A percentile compares a stretch with the other conserved stretches of the same genome.
These are phyloP conservation scores for Collybiopsis luxurians DNA, from an alignment of 768 basidiomycete genomes.

Conservation along the genomic window DNA sequence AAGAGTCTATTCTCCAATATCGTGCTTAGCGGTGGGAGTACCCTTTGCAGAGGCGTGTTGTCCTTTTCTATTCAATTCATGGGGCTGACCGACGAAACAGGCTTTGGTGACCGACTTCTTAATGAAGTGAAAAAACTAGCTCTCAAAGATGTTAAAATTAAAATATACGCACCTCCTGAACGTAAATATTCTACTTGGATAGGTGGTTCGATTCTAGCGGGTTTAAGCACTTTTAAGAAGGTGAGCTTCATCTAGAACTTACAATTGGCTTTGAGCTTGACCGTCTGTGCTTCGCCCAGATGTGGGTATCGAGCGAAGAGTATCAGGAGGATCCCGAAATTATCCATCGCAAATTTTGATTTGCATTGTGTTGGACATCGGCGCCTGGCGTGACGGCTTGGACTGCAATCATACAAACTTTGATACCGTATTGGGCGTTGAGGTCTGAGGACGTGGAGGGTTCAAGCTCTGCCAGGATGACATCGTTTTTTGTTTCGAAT, in stretches of 20 bases:
- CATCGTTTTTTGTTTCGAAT: neutral
- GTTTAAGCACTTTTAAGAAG: constrained; percentile 97
- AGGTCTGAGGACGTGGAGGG: no score
- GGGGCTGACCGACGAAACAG: constrained; percentile 27
- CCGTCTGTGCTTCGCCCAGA: constrained; percentile 44
- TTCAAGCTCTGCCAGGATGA: no score
- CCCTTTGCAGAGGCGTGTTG: constrained; percentile 81
- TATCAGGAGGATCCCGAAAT: constrained; percentile 99
- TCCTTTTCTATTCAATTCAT: neutral
- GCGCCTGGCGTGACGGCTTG: no score
- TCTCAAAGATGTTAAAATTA: constrained; percentile 95
- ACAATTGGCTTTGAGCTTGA: constrained; percentile 9
- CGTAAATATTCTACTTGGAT: constrained; percentile 98
- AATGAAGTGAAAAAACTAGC: constrained; percentile 97
- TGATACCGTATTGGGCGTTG: no score
- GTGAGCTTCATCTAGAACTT: constrained; percentile 33
- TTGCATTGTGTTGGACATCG: constrained; percentile 45
- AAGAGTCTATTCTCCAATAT: constrained; percentile 96
- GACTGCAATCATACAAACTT: no score
- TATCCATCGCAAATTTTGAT: constrained; percentile 93
- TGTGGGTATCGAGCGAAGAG: constrained; percentile 99
- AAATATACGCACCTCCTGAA: constrained; percentile 99
- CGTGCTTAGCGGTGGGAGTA: constrained; percentile 94
- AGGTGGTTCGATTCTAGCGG: constrained; percentile 95
- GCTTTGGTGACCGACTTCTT: constrained; percentile 93